Evolutionary conservation across 2,329 filamentous ascomycete species (phyloP).

Genomic region (Hymenoscyphus scutula): DNA sequence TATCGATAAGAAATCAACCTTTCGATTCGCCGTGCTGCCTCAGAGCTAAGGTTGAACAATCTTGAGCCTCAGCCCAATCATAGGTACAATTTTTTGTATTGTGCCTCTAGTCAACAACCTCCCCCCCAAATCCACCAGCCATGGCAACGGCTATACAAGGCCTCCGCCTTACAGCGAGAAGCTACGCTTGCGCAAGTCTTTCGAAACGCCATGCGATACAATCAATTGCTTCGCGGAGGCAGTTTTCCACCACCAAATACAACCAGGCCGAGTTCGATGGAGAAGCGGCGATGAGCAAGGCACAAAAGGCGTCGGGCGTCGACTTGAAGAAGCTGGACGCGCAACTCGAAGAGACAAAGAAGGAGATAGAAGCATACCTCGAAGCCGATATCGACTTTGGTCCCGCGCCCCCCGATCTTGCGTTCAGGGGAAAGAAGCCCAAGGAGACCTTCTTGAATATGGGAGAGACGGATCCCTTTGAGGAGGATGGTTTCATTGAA

Average conservation of each 20-base stretch:
- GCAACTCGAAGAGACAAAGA: conserved; percentile 9
- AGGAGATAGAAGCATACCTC: conserved; percentile 15
- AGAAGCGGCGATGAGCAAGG: not conserved
- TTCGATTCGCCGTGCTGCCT: not conserved
- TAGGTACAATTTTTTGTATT: conserved; percentile 3
- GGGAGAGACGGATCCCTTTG: conserved; percentile 33
- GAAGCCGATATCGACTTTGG: conserved; percentile 16
- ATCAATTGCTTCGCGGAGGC: conserved; percentile 26
- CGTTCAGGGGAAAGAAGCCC: conserved; percentile 22
- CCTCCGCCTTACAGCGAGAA: conserved; percentile 31
- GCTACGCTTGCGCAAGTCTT: conserved; percentile 24
- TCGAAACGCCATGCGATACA: conserved; percentile 17
- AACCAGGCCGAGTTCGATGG: conserved; percentile 5
- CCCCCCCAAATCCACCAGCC: conserved; percentile 12
- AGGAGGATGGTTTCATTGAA: conserved; percentile 22
- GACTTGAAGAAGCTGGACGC: conserved; percentile 10
- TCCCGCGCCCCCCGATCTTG: conserved; percentile 11
- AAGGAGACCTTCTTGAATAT: conserved; percentile 37
- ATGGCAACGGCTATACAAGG: conserved; percentile 35
- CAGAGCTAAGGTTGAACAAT: not conserved
- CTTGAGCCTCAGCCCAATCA: not conserved
- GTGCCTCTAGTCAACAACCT: conserved; percentile 4
- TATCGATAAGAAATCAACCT: conserved; percentile 2
- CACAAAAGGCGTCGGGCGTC: conserved; percentile 4
- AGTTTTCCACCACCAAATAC: conserved; percentile 28